A percentile compares a stretch with the other conserved stretches of the same genome.
Evolutionary conservation across 2,329 filamentous ascomycete genomes (phyloP).

Genomic region (Amesomyces nigricolor): DNA sequence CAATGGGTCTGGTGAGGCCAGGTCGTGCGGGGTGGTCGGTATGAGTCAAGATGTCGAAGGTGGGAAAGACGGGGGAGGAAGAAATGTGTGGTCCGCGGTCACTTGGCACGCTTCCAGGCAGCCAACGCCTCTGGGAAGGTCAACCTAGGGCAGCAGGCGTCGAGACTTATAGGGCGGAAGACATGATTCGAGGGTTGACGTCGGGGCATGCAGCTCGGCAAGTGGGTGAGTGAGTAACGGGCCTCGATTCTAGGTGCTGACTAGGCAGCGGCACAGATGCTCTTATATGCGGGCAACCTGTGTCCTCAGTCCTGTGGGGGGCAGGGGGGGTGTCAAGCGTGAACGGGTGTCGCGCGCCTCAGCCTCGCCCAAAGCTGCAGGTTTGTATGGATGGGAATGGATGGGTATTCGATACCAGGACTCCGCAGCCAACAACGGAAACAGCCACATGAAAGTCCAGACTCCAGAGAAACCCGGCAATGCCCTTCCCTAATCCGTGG

Average conservation of each 20-base stretch:
- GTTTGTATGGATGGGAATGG: not conserved
- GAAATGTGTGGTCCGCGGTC: conserved; percentile 6
- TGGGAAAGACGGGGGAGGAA: not conserved
- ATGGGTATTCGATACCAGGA: not conserved
- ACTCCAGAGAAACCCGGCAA: not conserved
- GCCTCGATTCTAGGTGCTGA: not conserved
- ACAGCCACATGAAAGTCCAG: not conserved
- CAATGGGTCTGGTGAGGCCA: conserved; percentile 2
- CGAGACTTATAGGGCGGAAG: conserved; percentile 6
- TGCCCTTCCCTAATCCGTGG: not conserved
- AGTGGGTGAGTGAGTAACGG: conserved; percentile 1
- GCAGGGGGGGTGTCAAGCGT: not conserved
- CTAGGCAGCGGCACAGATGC: conserved; percentile 13
- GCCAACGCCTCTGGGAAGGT: conserved; percentile 10
- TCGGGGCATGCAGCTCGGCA: not conserved
- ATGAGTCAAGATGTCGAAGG: not conserved
- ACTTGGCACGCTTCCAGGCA: conserved; percentile 8
- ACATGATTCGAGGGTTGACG: not conserved
- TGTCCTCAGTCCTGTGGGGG: not conserved
- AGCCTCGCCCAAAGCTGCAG: conserved; percentile 6
- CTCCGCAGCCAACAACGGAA: not conserved
- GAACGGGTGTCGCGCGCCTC: not conserved
- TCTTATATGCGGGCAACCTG: conserved; percentile 4
- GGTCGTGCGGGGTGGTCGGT: not conserved
- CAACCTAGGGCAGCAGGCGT: conserved; percentile 13